Base-by-base conservation (phyloP, 2,329 filamentous ascomycete species). In the Pezicula rhizophila region DNA sequence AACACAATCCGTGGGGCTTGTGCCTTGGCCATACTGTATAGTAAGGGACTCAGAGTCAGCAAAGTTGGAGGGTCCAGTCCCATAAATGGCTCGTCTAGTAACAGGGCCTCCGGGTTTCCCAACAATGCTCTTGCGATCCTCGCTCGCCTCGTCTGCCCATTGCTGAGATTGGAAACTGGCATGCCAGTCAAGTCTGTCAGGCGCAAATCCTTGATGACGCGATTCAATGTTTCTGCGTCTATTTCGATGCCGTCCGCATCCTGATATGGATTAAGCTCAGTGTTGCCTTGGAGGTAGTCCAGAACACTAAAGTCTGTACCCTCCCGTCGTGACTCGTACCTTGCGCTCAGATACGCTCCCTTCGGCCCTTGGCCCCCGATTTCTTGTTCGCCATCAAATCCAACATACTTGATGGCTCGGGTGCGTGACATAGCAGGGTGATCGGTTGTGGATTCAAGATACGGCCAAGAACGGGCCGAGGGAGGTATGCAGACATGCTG, bases 51-150 rank as follows among this genome's bases (percentile, higher is more conserved):
- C 57, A 97, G 70, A 1, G 79, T 78, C 11, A 78, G 74, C 11
- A 88, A 79, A 0, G 90, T 95, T 5, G 84, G 84, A 12, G 92
- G 93, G 66, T 97, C 93, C 14, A 99, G 74, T 0, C 93, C 92
- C 87, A 96, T 95, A 63, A 96, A 96, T 1, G 93, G 92, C 60
- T 96, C 92, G 68, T 99, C 93, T 2, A 96, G 74, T 46, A 97
- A 74, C 52, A 99, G 64, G 10, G 96, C 77, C 66, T 95, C 87
- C 0, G 93, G 93, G 46, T 78, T 77, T 6, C 75, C 82, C 50
- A 97, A 74, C 45, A 99, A 69, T 0, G 91, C 90, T 59, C 89
- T 87, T 2, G 90, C 93, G 57, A 99, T 96, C 53, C 89, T 81
- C 7, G 92, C 87, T 47, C 93, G 75, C 54, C 92, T 76, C 6